A percentile compares a stretch with the other conserved stretches of the same genome.
These are phyloP conservation scores for Hypsizygus marmoreus DNA, from an alignment of 768 basidiomycete species.

Conservation along the genomic window DNA sequence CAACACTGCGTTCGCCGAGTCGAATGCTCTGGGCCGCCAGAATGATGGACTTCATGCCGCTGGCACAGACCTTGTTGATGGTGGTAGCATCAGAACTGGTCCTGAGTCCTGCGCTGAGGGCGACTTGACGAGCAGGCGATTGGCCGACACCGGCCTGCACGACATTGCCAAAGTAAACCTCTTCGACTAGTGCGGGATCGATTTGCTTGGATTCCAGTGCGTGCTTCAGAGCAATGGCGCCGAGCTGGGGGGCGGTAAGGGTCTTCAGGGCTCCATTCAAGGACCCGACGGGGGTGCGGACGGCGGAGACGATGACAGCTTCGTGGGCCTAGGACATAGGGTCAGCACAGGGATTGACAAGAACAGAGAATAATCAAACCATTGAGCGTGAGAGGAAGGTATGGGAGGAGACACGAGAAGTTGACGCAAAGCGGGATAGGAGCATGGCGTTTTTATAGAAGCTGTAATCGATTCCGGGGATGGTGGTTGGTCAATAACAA, in stretches of 20 bases:
- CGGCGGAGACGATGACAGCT: constrained; percentile 92
- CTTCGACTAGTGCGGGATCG: constrained; percentile 83
- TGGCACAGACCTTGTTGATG: constrained; percentile 99
- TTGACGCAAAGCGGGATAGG: constrained; percentile 41
- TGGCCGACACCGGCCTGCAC: constrained; percentile 97
- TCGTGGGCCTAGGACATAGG: constrained; percentile 53
- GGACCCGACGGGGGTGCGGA: constrained; percentile 92
- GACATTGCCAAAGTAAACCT: constrained; percentile 97
- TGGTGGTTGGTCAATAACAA: constrained; percentile 18
- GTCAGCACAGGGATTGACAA: constrained; percentile 2
- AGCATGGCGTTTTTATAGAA: constrained; percentile 43
- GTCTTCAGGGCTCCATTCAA: constrained; percentile 88
- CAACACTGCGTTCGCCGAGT: constrained; percentile 80
- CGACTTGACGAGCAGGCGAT: constrained; percentile 97
- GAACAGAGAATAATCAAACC: constrained; percentile 36
- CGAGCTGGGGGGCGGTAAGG: constrained; percentile 90
- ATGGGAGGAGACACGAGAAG: constrained; percentile 39
- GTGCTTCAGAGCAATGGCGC: constrained; percentile 85
- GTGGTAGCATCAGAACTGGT: constrained; percentile 93
- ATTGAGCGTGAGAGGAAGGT: constrained; percentile 48
- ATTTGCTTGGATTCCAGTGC: constrained; percentile 82
- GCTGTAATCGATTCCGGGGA: constrained; percentile 17
- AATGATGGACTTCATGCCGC: constrained; percentile 94
- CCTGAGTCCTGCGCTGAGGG: constrained; percentile 84
- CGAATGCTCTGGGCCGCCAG: constrained; percentile 90